Base-by-base conservation (phyloP, 2,329 filamentous ascomycete genomes). In the Pseudogymnoascus sp. region DNA sequence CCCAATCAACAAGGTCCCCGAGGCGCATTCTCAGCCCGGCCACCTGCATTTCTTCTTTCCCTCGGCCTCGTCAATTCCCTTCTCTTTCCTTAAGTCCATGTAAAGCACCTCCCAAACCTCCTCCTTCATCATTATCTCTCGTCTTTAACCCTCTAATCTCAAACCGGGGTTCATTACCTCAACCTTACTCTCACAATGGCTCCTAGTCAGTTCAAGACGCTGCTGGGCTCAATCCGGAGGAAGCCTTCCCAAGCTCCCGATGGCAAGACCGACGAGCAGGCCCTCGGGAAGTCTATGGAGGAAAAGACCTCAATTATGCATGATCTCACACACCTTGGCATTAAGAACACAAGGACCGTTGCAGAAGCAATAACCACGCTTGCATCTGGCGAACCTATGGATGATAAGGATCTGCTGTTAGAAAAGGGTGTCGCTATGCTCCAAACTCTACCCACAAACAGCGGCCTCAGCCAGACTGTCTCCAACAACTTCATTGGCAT, bases 391-490 rank as follows among this genome's bases (percentile, higher is more conserved):
- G 73, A 78, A 48, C 77, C 78, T 5, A 62, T 80, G 63, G 72
- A 80, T 64, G 78, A 80, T 67, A 80, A 79, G 66, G 71, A 79
- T 33, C 69, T 77, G 4, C 62, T 80, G 62, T 74, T 81, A 17
- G 81, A 83, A 65, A 71, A 82, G 71, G 80, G 79, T 15, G 79
- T 83, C 1, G 70, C 77, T 10, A 80, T 82, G 77, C 74, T 83
- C 17, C 80, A 82, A 65, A 71, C 73, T 1, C 70, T 82, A n/a
- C 80, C 80, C 7, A 65, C 71, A 12, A 79, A 81, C 70, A 81
- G 79, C 66, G 75, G 78, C 10, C 71, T 81, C n/a, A 75, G 77
- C 59, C 68, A 74, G 42, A 76, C 73, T n/a, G 73, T 80, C 5
- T 79, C 79, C 3, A 75, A 80, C 69, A 75, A 74, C 21, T 82